Base-by-base conservation (phyloP, 768 basidiomycete genomes). In the Tylopilus intermedius region DNA sequence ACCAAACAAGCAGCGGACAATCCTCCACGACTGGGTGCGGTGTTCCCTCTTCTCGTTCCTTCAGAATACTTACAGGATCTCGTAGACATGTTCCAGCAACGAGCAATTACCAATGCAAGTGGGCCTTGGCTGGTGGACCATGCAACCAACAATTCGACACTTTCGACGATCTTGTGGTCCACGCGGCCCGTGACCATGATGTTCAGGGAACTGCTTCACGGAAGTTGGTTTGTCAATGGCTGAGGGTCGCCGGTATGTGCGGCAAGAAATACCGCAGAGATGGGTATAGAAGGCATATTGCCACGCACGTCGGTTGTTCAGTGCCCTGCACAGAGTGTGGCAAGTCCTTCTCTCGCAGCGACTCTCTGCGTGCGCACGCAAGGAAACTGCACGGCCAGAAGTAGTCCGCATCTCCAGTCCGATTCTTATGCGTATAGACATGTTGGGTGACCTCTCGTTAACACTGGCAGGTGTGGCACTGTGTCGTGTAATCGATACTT, bases 141-240 rank as follows among this genome's bases (percentile, higher is more conserved):
- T 63, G 62, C 5, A 2, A 1, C 7, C 14, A 46, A 5, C 2
- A 0, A 5, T 59, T 44, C n/a, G 0, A 4, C 2, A n/a, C 22
- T 2, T 59, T 62, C 6, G 2, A 48, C 9, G 35, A 38, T 0
- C 26, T 63, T 22, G 46, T 64, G 2, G 1, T 8, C 7, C 62
- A 63, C 21, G 0, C 48, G 0, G 26, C 21, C 1, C 0, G 0
- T 2, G 24, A 2, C 0, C 62, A 64, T 2, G 55, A 22, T 0
- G 48, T 62, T 5, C 50, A 22, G 1, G 62, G 62, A 0, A 0
- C 41, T 0, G 56, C 56, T 0, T 15, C 0, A 0, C 40, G 27
- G 2, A 35, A 0, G 37, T 0, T 60, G 2, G 1, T 2, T 2
- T 62, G 60, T 21, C 26, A 21, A 1, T 63, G 62, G 62, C 1